Conservation (phyloP, 2,329 filamentous ascomycete genomes). For the Hortaea sp. region DNA sequence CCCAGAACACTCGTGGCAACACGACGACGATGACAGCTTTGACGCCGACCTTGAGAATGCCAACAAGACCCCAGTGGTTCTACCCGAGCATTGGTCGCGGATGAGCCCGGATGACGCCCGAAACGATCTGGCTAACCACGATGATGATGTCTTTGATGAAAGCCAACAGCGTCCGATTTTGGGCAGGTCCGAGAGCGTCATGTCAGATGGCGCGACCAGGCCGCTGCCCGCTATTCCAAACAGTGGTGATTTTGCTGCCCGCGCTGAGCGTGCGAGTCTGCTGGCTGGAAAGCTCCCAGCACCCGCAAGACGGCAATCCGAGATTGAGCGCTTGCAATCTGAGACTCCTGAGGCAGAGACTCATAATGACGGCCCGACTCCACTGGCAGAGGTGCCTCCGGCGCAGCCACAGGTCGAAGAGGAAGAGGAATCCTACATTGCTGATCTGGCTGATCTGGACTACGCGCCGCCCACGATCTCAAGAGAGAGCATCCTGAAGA, state of each 20-base stretch:
- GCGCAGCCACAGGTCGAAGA: conserved; percentile 22
- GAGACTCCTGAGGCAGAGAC: conserved; percentile 21
- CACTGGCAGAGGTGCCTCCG: conserved; percentile 11
- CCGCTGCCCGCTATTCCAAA: conserved; percentile 66
- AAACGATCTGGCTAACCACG: conserved; percentile 41
- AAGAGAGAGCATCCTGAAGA: conserved; percentile 82
- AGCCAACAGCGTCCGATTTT: conserved; percentile 45
- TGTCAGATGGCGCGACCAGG: conserved; percentile 68
- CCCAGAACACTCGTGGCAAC: conserved; percentile 33
- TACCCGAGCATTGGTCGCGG: conserved; percentile 88
- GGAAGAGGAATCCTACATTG: conserved; percentile 1
- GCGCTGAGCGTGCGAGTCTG: conserved; percentile 40
- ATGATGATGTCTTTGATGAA: conserved; percentile 58
- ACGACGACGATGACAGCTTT: conserved; percentile 61
- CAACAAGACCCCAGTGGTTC: conserved; percentile 94
- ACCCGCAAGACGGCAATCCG: not conserved
- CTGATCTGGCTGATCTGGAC: conserved; percentile 21
- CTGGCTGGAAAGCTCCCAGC: not conserved
- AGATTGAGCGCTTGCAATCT: conserved; percentile 45
- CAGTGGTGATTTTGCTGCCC: not conserved
- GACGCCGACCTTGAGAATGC: conserved; percentile 92
- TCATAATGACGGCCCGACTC: conserved; percentile 16
- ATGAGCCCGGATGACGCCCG: conserved; percentile 58
- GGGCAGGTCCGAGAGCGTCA: conserved; percentile 59
- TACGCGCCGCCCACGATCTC: conserved; percentile 62